Conservation (phyloP, 1,284 basidiomycete species). For the Ceratobasidium sp. region DNA sequence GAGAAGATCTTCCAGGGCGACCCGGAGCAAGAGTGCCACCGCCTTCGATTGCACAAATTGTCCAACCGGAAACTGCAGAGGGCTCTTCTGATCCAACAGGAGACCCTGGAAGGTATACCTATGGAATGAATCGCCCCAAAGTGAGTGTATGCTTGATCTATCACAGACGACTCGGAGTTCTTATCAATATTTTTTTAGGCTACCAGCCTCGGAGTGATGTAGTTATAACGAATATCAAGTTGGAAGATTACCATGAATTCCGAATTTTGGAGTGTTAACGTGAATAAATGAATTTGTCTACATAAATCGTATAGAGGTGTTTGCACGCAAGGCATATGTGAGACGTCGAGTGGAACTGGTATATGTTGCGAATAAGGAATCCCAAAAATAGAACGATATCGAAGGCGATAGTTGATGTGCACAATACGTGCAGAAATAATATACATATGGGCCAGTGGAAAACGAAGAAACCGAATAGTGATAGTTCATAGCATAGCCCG, state of each 20-base stretch:
- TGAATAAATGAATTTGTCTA: neutral
- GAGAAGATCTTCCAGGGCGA: neutral
- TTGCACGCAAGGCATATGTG: no score
- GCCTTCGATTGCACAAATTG: neutral
- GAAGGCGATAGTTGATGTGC: constrained; percentile 13
- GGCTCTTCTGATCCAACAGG: neutral
- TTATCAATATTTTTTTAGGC: no score
- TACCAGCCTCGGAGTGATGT: no score
- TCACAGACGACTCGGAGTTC: no score
- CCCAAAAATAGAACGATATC: constrained; percentile 1
- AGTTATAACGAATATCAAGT: no score
- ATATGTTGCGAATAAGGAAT: constrained; percentile 6
- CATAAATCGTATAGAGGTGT: no score
- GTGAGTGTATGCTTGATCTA: constrained; percentile 7
- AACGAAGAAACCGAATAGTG: neutral
- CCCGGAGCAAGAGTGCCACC: neutral
- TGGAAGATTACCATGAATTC: neutral
- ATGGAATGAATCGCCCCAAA: neutral
- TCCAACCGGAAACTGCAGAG: neutral
- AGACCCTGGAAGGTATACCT: neutral
- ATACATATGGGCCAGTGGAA: constrained; percentile 1
- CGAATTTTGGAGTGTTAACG: neutral
- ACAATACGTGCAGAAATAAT: constrained; percentile 1
- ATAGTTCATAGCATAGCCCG: no score
- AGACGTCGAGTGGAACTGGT: neutral